Evolutionary conservation across 2,329 filamentous ascomycete species (phyloP).

Genomic region (Aspergillus udagawae): DNA sequence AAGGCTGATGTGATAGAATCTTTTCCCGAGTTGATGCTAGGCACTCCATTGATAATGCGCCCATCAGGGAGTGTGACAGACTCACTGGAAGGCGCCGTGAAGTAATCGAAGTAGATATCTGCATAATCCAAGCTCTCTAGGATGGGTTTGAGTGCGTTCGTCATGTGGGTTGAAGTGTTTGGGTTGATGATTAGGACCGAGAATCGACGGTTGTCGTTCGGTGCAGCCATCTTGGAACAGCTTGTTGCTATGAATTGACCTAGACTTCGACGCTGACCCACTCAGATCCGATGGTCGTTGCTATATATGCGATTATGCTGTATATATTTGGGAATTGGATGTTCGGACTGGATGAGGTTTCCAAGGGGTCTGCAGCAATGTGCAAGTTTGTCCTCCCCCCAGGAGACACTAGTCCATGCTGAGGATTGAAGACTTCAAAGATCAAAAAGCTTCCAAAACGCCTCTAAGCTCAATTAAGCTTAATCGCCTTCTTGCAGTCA

Average conservation of each 20-base stretch:
- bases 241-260: neutral
- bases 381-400: neutral
- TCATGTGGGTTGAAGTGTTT: conserved; percentile 44
- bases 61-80: conserved; percentile 28
- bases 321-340: neutral
- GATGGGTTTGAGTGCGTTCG: conserved; percentile 39
- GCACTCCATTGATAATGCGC: conserved; percentile 48
- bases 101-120: conserved; percentile 38
- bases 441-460: neutral
- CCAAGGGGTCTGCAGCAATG: neutral
- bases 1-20: conserved; percentile 63
- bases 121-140: conserved; percentile 32
- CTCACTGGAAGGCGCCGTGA: conserved; percentile 33
- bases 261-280: neutral
- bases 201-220: conserved; percentile 14
- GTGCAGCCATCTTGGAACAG: conserved; percentile 12
- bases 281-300: neutral
- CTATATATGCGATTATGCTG: neutral
- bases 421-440: neutral
- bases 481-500: neutral
- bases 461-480: neutral
- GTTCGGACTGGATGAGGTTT: neutral
- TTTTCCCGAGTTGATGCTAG: conserved; percentile 72
- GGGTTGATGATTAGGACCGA: conserved; percentile 44
- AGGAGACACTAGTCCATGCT: neutral